These are phyloP conservation scores for Meyerozyma carpophila DNA, from an alignment of 1,139 yeast species.

Conservation along the genomic window DNA sequence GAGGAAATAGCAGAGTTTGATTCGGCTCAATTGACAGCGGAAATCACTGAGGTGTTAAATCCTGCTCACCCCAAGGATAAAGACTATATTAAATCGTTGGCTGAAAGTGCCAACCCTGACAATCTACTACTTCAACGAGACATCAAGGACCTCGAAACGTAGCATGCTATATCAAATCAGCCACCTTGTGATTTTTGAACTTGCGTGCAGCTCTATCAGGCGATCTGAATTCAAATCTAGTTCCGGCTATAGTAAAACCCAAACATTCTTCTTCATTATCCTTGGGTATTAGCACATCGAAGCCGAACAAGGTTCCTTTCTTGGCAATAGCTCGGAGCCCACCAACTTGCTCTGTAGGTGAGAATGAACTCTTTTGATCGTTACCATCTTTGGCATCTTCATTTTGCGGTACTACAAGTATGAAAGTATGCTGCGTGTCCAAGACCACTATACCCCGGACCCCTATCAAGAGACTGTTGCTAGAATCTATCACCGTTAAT, in stretches of 20 bases:
- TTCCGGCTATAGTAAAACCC: conserved; percentile 70
- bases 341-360: conserved; percentile 38
- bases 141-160: background rate
- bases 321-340: conserved; percentile 56
- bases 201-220: conserved; percentile 82
- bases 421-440: conserved; percentile 78
- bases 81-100: background rate
- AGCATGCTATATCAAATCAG: conserved; percentile 40
- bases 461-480: conserved; percentile 58
- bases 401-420: conserved; percentile 51
- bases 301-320: conserved; percentile 52
- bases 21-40: background rate
- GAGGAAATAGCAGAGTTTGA: background rate
- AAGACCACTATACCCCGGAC: conserved; percentile 74
- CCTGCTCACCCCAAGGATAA: background rate
- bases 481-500: conserved; percentile 53
- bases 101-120: background rate
- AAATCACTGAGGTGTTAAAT: background rate
- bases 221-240: conserved; percentile 69
- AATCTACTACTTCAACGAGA: background rate
- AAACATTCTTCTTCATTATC: conserved; percentile 27
- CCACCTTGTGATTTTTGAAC: conserved; percentile 74
- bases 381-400: conserved; percentile 30
- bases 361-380: conserved; percentile 10
- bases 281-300: conserved; percentile 40